phyloP scores from a whole-genome alignment of 1,139 yeast genomes.

The Candida neerlandica region DNA sequence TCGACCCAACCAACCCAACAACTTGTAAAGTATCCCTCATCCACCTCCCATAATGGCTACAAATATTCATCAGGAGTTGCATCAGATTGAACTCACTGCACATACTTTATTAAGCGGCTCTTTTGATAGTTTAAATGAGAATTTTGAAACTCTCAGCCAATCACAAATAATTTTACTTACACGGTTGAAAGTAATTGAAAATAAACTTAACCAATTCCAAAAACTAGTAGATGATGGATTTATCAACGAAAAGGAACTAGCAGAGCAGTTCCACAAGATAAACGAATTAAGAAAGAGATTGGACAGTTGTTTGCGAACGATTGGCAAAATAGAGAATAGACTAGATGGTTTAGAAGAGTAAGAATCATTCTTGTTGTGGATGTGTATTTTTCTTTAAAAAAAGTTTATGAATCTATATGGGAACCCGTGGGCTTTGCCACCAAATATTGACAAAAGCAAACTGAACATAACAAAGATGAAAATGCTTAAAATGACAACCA shows the following conservation, averaged over 20 bases:
- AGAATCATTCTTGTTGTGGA: neutral
- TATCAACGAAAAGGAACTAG: constrained; percentile 26
- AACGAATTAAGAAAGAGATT: constrained; percentile 37
- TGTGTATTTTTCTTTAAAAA: constrained; percentile 17
- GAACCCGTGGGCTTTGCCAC: constrained; percentile 60
- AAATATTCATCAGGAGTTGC: constrained; percentile 31
- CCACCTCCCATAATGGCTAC: neutral
- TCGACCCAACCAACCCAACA: neutral
- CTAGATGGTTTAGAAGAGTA: constrained; percentile 19
- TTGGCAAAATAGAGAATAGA: constrained; percentile 39
- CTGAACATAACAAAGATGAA: constrained; percentile 55
- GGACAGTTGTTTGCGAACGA: constrained; percentile 27
- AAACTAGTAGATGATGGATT: constrained; percentile 18
- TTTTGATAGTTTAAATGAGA: constrained; percentile 52
- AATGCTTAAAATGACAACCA: constrained; percentile 40
- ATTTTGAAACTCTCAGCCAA: constrained; percentile 55
- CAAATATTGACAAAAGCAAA: constrained; percentile 56
- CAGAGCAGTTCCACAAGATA: constrained; percentile 34
- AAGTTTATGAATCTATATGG: constrained; percentile 53
- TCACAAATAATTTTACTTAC: constrained; percentile 58
- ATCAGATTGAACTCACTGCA: constrained; percentile 59
- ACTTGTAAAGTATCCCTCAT: too few species aligned
- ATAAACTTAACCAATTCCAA: constrained; percentile 31
- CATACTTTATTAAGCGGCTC: constrained; percentile 57
- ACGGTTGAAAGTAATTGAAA: constrained; percentile 47